These are phyloP conservation scores for Rhizopus arrhizus DNA, from an alignment of 371 early-diverging fungal genomes.

Conservation along the genomic window DNA sequence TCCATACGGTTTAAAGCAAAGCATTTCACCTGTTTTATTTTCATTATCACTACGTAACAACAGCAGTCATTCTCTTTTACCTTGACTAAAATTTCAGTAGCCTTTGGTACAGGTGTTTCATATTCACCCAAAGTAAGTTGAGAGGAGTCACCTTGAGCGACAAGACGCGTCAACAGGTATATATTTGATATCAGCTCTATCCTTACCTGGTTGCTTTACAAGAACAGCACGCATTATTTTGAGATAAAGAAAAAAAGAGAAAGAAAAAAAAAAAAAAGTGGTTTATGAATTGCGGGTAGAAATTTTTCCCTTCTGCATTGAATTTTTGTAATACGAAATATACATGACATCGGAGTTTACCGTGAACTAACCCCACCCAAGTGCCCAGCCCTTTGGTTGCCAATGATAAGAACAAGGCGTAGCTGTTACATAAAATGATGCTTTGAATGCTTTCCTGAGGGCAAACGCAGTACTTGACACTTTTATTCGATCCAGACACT, in stretches of 20 bases:
- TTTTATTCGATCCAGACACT: too few species aligned
- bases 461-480: too few species aligned
- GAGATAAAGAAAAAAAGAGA: not conserved
- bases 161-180: not conserved
- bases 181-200: not conserved
- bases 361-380: too few species aligned
- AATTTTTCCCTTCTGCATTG: too few species aligned
- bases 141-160: slow-evolving; percentile 53
- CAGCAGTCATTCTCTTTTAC: slow-evolving; percentile 23
- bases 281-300: too few species aligned
- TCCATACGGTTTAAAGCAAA: slow-evolving; percentile 83
- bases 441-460: too few species aligned
- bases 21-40: slow-evolving; percentile 42
- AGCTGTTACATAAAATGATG: too few species aligned
- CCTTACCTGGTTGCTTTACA: not conserved
- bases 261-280: not conserved
- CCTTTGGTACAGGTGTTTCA: slow-evolving; percentile 54
- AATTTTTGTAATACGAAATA: too few species aligned
- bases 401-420: too few species aligned
- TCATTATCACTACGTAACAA: not conserved
- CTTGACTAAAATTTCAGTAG: slow-evolving; percentile 69
- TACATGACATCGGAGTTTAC: too few species aligned
- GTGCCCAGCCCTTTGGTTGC: too few species aligned
- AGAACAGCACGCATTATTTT: not conserved
- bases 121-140: slow-evolving; percentile 59